phyloP scores from a whole-genome alignment of 140 eudicot genomes.

The Senecio squalidus region DNA sequence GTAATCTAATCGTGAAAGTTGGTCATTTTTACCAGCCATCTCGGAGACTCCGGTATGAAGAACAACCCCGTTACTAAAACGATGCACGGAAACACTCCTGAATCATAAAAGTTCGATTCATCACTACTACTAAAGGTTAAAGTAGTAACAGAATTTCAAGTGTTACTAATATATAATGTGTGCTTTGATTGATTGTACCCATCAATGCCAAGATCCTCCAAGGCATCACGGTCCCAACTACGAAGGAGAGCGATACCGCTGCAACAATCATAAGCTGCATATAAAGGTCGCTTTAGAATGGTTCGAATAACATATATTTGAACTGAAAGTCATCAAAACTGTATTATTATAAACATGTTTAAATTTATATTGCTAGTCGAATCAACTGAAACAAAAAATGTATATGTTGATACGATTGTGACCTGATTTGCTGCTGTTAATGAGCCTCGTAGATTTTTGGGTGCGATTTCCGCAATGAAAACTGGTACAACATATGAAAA shows the following conservation, averaged over 20 bases:
- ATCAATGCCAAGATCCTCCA: slow-evolving; percentile 83
- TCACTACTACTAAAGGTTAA: background rate
- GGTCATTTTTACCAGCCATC: slow-evolving; percentile 57
- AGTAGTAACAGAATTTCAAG: background rate
- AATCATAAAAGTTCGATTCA: slow-evolving; percentile 7
- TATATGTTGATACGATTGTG: background rate
- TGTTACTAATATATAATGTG: background rate
- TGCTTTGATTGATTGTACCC: slow-evolving; percentile 33
- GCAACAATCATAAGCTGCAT: slow-evolving; percentile 66
- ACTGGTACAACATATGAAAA: slow-evolving; percentile 74
- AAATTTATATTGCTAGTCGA: too few species aligned
- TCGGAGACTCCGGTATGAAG: slow-evolving; percentile 77
- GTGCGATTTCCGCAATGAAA: slow-evolving; percentile 86
- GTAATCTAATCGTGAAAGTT: too few species aligned
- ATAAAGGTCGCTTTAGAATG: background rate
- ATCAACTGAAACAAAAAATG: too few species aligned
- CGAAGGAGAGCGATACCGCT: slow-evolving; percentile 70
- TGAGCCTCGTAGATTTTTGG: slow-evolving; percentile 74
- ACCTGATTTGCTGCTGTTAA: slow-evolving; percentile 81
- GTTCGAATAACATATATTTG: too few species aligned
- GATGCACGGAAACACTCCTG: slow-evolving; percentile 71
- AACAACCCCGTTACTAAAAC: slow-evolving; percentile 56
- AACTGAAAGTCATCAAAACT: too few species aligned
- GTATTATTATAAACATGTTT: too few species aligned
- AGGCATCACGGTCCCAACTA: slow-evolving; percentile 63